These are phyloP conservation scores for Ogataea angusta DNA, from an alignment of 805 yeast genomes.

Conservation along the genomic window DNA sequence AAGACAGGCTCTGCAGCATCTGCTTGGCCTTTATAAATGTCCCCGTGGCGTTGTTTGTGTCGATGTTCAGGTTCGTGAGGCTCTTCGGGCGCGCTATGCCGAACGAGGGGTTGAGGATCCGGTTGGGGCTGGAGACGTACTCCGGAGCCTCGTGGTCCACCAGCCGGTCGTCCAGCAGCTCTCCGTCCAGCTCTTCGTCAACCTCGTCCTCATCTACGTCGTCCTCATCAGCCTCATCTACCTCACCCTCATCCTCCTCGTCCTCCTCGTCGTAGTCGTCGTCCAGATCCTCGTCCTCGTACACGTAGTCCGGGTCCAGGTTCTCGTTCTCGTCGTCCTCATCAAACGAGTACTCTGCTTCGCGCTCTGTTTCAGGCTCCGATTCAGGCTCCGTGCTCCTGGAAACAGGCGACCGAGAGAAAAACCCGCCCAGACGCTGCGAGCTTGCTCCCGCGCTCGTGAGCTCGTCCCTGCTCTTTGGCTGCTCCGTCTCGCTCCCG, in stretches of 20 bases:
- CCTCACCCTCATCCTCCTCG: constrained; percentile 21
- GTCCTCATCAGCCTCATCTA: constrained; percentile 19
- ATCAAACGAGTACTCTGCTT: constrained; percentile 28
- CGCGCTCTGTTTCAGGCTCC: constrained; percentile 29
- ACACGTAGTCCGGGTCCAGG: constrained; percentile 34
- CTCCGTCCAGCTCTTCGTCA: constrained; percentile 21
- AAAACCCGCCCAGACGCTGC: constrained; percentile 19
- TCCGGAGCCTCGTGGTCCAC: constrained; percentile 11
- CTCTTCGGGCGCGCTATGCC: constrained; percentile 17
- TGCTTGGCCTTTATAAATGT: constrained; percentile 26
- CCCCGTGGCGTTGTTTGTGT: constrained; percentile 20
- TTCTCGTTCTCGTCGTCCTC: constrained; percentile 30
- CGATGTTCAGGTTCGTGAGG: constrained; percentile 13
- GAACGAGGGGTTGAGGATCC: constrained; percentile 8
- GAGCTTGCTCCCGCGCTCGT: constrained; percentile 13
- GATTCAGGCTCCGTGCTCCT: constrained; percentile 20
- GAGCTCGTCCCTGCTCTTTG: not conserved
- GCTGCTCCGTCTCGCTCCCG: constrained; percentile 8
- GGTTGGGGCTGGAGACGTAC: not conserved
- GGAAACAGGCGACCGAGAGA: constrained; percentile 19
- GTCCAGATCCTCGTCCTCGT: constrained; percentile 27
- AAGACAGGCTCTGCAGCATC: constrained; percentile 18
- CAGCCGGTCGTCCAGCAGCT: constrained; percentile 9
- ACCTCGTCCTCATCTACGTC: constrained; percentile 31
- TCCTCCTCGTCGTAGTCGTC: constrained; percentile 31